Conservation (phyloP, 441 rosid genomes). For the Cnidoscolus chayamansa region DNA sequence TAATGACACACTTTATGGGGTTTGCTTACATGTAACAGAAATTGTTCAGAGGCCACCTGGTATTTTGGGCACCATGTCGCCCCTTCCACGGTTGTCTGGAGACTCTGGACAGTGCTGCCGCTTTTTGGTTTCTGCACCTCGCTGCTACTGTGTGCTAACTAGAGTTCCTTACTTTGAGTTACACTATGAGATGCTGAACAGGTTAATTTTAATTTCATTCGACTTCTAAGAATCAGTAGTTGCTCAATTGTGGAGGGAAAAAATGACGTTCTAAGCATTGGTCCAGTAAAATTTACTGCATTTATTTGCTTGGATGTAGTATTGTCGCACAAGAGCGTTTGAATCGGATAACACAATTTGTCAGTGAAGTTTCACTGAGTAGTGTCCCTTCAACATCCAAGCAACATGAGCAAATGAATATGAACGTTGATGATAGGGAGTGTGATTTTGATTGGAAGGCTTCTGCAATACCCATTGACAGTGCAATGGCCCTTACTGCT, state of each 20-base stretch:
- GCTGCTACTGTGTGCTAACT: constrained; percentile 92
- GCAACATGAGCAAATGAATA: constrained; percentile 36
- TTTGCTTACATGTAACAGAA: constrained; percentile 87
- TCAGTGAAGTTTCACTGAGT: constrained; percentile 65
- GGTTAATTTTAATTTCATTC: constrained; percentile 43
- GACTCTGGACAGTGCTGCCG: constrained; percentile 60
- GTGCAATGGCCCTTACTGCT: constrained; percentile 68
- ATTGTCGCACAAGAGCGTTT: constrained; percentile 96
- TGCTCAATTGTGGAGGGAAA: constrained; percentile 19
- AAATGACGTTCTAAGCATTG: constrained; percentile 1
- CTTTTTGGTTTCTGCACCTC: constrained; percentile 93
- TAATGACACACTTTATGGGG: constrained; percentile 87
- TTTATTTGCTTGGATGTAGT: constrained; percentile 58
- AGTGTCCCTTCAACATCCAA: constrained; percentile 40
- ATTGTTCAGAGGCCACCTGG: constrained; percentile 93
- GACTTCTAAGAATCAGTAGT: constrained; percentile 18
- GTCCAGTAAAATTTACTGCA: constrained; percentile 17
- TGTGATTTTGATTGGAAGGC: constrained; percentile 53
- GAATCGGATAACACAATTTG: constrained; percentile 77
- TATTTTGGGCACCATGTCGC: constrained; percentile 56
- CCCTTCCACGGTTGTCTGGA: constrained; percentile 49
- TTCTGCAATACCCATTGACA: constrained; percentile 79
- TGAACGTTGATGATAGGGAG: constrained; percentile 37
- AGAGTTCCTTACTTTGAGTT: constrained; percentile 93
- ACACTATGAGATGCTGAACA: constrained; percentile 94